Base-by-base conservation (phyloP, 805 yeast genomes). In the Kluyveromyces nonfermentans region DNA sequence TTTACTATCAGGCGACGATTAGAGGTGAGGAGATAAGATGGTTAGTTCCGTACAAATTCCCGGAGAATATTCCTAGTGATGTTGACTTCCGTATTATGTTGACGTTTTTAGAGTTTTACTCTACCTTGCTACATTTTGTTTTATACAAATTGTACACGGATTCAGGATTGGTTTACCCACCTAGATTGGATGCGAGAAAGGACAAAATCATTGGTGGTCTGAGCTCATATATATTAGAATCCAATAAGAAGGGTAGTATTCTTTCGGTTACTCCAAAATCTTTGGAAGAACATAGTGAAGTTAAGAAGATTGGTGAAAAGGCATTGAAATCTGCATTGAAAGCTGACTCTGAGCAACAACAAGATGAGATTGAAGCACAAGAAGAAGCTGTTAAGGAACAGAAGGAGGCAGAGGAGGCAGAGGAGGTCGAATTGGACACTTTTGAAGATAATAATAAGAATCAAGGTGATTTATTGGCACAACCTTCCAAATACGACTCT, bases 21-120 rank as follows among this genome's bases (percentile, higher is more conserved):
- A 80, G 76, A 63, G 98, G 98, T 52, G 96, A 88, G 65, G 95
- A 86, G 52, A 74, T 93, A 37, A 77, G 90, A 67, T 93, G 98
- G 98, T 77, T 93, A 47, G 95, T 87, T 38, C 98, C 98, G 19
- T 93, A 82, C 75, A 93, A 88, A 66, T 93, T 89, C 71, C 96
- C 98, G 16, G 95, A 90, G 64, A 85, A 85, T 64, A 83, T 93
- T 53, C 97, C 98, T 38, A 68, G 82, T 37, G 97, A 93, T 64
- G 80, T 93, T 47, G 98, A 93, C 68, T 90, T 93, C 72, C 77
- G 93, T 66, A 87, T 93, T 70, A 93, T 93, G 98, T 73, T 87
- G 59, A 90, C 97, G 1, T 93, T 93, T 68, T 75, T 93, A 60
- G 98, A 93, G 68, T 89, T 93, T 67, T 93, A 93, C 69, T 82